Evolutionary conservation across 192 early-diverging fungal species (phyloP), one percentile per base, ranked within the genome.

Genomic region (Entophlyctis helioformis): DNA sequence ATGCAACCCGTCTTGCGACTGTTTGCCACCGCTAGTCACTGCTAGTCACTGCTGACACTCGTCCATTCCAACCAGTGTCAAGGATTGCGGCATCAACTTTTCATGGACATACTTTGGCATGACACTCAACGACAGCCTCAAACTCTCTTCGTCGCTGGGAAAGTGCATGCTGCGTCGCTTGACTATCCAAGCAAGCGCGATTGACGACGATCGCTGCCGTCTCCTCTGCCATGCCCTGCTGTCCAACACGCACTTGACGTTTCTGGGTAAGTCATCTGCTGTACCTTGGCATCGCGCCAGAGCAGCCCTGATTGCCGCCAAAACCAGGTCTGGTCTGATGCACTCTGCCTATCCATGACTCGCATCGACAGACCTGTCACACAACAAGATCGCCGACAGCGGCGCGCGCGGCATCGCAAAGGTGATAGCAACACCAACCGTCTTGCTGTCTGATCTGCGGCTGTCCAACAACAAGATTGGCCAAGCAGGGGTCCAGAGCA

Each of bases 51-150:
- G n/a, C n/a, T 13, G 4, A 45, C 18, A 36, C 35, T 40, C 20
- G 43, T 20, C 15, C 22, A n/a, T 20, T 38, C 22, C 1, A 8
- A 0, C 36, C 15, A 73, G 71, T 2, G 56, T 73, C 1, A 46
- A 49, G 22, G 66, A 73, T 40, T 69, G 66, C 41, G 67, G 67
- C 2, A 73, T 73, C 12, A 51, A 73, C 24, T 73, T 73, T 39
- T 27, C 48, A 6, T 70, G 71, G 66, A 42, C 47, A 26, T 46
- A 53, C 10, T 73, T 73, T 60, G 71, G 71, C 11, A 73, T 73
- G 71, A 73, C 71, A 5, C 33, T 73, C 6, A 67, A 54, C 32
- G 71, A 73, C 39, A 50, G 59, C 21, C 42, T 50, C 3, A 32
- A 5, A 3, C 50, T 69, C n/a, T n/a, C n/a, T n/a, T n/a, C n/a